Percentiles rank a stretch among this genome's conserved stretches.
These are phyloP conservation scores for Spencermartinsiella ligniputridi DNA, from an alignment of 1,139 yeast species.

Conservation along the genomic window DNA sequence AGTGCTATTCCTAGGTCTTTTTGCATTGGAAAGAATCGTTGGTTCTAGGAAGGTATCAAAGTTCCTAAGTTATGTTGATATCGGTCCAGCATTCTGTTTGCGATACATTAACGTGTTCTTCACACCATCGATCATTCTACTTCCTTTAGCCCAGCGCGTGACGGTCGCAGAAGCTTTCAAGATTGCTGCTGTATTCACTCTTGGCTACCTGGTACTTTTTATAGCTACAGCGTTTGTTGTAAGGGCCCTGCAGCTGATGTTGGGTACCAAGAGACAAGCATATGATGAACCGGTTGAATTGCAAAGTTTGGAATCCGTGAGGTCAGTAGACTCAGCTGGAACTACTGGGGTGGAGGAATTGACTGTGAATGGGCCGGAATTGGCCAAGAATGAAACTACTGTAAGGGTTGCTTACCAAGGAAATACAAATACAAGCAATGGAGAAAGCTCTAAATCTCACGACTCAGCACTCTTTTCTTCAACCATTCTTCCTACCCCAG, in stretches of 20 bases:
- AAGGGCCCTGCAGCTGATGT: slow-evolving; percentile 37
- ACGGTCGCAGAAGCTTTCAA: slow-evolving; percentile 64
- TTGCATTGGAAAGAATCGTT: slow-evolving; percentile 34
- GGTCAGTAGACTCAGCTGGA: no score
- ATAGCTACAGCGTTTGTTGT: slow-evolving; percentile 47
- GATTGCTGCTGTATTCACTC: slow-evolving; percentile 66
- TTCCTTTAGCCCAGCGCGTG: slow-evolving; percentile 63
- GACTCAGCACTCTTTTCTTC: no score
- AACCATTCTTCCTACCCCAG: no score
- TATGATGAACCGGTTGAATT: slow-evolving; percentile 12
- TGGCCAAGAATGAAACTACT: no score
- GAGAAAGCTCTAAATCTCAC: no score
- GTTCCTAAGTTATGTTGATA: slow-evolving; percentile 47
- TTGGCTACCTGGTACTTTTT: slow-evolving; percentile 57
- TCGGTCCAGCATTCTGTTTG: slow-evolving; percentile 64
- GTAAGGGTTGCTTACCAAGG: no score
- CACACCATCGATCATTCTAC: slow-evolving; percentile 68
- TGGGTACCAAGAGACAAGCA: slow-evolving; percentile 33
- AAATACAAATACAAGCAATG: no score
- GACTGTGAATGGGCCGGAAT: no score
- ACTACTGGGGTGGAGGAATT: no score
- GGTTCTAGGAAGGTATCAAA: slow-evolving; percentile 41
- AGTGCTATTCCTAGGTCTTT: slow-evolving; percentile 48
- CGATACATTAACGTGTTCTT: slow-evolving; percentile 78
- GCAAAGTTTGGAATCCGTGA: slow-evolving; percentile 1